A percentile compares a stretch with the other conserved stretches of the same genome.
These are phyloP conservation scores for Cardamine occulta DNA, from an alignment of 345 rosid genomes.

Conservation along the genomic window DNA sequence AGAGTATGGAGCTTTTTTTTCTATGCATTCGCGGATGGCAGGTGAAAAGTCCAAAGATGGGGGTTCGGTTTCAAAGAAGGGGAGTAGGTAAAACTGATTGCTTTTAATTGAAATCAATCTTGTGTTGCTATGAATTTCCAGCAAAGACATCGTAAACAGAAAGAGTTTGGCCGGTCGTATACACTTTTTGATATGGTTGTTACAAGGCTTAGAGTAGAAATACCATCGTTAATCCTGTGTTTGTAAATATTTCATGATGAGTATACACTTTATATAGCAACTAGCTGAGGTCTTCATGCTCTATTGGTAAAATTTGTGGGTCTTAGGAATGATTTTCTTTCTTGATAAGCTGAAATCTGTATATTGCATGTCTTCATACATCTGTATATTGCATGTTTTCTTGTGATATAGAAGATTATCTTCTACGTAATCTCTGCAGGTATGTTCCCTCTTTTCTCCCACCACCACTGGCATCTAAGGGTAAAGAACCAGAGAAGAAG, in stretches of 20 bases:
- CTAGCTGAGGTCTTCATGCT: conserved; percentile 2
- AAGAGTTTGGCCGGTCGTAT: conserved; percentile 40
- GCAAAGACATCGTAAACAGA: conserved; percentile 49
- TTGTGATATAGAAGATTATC: conserved; percentile 52
- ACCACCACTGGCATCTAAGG: conserved; percentile 89
- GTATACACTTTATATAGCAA: no score
- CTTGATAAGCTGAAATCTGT: neutral
- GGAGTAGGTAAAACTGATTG: conserved; percentile 95
- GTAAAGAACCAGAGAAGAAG: conserved; percentile 88
- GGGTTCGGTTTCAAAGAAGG: conserved; percentile 98
- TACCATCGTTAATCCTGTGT: neutral
- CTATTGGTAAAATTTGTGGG: neutral
- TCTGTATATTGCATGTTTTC: neutral
- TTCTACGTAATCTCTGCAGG: conserved; percentile 60
- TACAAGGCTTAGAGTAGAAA: conserved; percentile 11
- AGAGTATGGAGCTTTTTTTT: conserved; percentile 90
- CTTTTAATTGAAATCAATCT: conserved; percentile 67
- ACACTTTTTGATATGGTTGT: conserved; percentile 33
- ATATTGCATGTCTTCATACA: no score
- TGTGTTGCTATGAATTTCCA: conserved; percentile 48
- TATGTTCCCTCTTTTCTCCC: conserved; percentile 99
- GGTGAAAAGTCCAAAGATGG: conserved; percentile 99
- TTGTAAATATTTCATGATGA: neutral
- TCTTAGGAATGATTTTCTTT: conserved; percentile 16
- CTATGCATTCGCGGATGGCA: conserved; percentile 99